phyloP scores from a whole-genome alignment of 768 basidiomycete species.

The Boletus eberwhitei region DNA sequence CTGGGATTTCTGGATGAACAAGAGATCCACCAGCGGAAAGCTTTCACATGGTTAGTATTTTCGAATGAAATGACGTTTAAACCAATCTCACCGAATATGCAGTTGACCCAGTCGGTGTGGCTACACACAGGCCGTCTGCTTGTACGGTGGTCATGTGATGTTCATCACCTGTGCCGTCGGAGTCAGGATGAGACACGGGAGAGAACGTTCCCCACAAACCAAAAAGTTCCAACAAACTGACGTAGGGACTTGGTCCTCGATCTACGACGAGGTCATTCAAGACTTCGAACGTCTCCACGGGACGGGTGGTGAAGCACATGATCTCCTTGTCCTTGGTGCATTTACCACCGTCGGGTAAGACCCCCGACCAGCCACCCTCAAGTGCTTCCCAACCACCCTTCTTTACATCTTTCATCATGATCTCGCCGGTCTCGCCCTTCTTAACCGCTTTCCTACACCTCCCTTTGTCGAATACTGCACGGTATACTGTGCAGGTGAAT shows the following conservation, averaged over 20 bases:
- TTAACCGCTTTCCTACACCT: conserved; percentile 80
- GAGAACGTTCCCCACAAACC: conserved; percentile 50
- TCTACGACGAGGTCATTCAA: conserved; percentile 98
- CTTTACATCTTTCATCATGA: conserved; percentile 91
- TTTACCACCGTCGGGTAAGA: conserved; percentile 42
- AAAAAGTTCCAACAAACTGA: conserved; percentile 92
- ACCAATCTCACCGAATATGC: conserved; percentile 80
- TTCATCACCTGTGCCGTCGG: conserved; percentile 73
- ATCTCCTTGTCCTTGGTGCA: conserved; percentile 88
- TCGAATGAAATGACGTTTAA: not conserved
- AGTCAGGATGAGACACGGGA: conserved; percentile 2
- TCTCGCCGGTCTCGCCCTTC: conserved; percentile 91
- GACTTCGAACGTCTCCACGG: conserved; percentile 94
- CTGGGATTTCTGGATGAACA: conserved; percentile 96
- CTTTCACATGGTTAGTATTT: conserved; percentile 31
- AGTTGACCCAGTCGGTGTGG: conserved; percentile 96
- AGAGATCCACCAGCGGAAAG: conserved; percentile 97
- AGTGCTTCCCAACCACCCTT: conserved; percentile 95
- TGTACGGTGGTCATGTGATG: conserved; percentile 99
- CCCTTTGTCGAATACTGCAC: conserved; percentile 75
- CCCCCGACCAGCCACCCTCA: conserved; percentile 68
- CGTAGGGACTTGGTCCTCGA: conserved; percentile 96
- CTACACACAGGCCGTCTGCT: conserved; percentile 92
- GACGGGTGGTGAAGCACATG: conserved; percentile 94
- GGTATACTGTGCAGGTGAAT: conserved; percentile 98